A percentile compares a stretch with the other conserved stretches of the same genome.
phyloP scores from a whole-genome alignment of 768 basidiomycete species.

The Boletus rufocinnamomeus region DNA sequence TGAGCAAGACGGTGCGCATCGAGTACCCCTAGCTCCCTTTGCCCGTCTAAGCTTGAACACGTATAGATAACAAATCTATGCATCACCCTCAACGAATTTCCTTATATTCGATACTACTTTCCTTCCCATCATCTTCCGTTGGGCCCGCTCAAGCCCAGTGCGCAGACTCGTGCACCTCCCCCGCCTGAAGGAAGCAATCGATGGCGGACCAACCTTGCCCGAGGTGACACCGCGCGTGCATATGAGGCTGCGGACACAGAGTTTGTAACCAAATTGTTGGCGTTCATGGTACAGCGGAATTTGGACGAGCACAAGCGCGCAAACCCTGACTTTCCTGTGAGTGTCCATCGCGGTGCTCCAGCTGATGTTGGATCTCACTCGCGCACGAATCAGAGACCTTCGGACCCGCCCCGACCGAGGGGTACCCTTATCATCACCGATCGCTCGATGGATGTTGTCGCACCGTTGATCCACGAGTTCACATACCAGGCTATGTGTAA shows the following conservation, averaged over 20 bases:
- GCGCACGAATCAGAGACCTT: constrained; percentile 44
- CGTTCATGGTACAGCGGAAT: constrained; percentile 79
- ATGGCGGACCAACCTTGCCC: constrained; percentile 82
- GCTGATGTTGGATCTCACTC: constrained; percentile 2
- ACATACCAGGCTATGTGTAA: constrained; percentile 99
- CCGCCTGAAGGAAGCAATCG: constrained; percentile 63
- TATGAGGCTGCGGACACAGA: constrained; percentile 74
- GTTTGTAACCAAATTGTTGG: constrained; percentile 78
- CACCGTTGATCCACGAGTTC: constrained; percentile 94
- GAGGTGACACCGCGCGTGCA: constrained; percentile 67
- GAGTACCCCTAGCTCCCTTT: background rate
- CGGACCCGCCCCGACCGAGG: constrained; percentile 63
- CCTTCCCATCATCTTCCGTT: constrained; percentile 82
- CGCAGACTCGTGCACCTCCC: constrained; percentile 63
- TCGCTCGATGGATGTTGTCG: constrained; percentile 90
- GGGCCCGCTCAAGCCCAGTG: constrained; percentile 74
- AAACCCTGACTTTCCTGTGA: constrained; percentile 86
- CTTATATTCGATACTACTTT: constrained; percentile 90
- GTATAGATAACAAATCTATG: constrained; percentile 83
- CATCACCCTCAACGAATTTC: constrained; percentile 88
- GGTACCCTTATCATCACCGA: constrained; percentile 90
- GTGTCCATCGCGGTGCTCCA: constrained; percentile 29
- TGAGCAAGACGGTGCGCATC: constrained; percentile 58
- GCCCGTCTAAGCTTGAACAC: constrained; percentile 4
- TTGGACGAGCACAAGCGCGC: constrained; percentile 85